These are phyloP conservation scores for Exophiala sp. DNA, from an alignment of 2,329 filamentous ascomycete genomes.

Conservation along the genomic window DNA sequence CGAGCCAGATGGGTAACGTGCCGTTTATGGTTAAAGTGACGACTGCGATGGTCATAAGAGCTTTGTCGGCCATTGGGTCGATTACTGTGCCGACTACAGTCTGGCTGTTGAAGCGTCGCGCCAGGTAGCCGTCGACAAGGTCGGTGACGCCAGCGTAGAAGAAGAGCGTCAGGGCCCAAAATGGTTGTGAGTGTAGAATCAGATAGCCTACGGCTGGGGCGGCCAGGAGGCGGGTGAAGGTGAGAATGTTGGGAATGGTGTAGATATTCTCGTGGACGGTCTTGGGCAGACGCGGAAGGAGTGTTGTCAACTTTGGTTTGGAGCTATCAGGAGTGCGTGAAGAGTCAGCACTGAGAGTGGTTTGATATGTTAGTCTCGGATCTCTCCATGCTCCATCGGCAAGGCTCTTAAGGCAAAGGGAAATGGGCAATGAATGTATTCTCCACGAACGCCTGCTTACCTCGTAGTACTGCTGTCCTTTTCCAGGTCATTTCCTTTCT, in stretches of 20 bases:
- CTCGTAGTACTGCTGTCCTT: neutral
- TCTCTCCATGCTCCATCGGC: neutral
- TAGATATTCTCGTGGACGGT: constrained; percentile 81
- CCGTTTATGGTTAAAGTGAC: constrained; percentile 81
- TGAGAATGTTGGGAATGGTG: constrained; percentile 91
- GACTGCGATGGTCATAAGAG: constrained; percentile 88
- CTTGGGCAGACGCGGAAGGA: constrained; percentile 33
- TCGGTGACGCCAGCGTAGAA: constrained; percentile 90
- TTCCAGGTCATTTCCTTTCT: neutral
- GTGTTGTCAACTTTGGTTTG: constrained; percentile 4
- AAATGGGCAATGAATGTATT: neutral
- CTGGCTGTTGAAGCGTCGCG: constrained; percentile 78
- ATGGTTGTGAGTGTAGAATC: constrained; percentile 76
- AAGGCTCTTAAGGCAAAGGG: neutral
- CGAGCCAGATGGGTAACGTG: constrained; percentile 83
- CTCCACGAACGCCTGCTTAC: neutral
- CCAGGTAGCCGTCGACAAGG: constrained; percentile 90
- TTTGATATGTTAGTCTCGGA: too few relatives aligned
- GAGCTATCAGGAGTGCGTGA: neutral
- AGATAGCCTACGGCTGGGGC: constrained; percentile 86
- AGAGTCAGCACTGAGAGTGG: too few relatives aligned
- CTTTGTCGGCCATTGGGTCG: constrained; percentile 95
- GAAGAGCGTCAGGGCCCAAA: constrained; percentile 78
- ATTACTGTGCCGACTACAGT: constrained; percentile 94
- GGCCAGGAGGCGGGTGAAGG: constrained; percentile 76